phyloP scores from a whole-genome alignment of 768 basidiomycete genomes.

The Coprinellus aureogranulatus region DNA sequence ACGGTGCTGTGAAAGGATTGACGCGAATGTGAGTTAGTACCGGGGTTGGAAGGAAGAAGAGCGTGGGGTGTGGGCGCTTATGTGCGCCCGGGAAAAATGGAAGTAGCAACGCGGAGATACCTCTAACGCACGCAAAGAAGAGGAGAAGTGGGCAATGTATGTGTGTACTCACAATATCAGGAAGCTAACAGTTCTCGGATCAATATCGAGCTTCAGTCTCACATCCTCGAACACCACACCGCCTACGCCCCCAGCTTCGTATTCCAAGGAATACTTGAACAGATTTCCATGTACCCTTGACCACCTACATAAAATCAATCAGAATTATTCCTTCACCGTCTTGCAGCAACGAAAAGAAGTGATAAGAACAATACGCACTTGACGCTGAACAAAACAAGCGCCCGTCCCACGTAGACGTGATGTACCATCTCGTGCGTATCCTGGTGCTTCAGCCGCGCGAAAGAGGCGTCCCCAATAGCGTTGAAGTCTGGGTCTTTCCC shows the following conservation, averaged over 20 bases:
- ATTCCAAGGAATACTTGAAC: slow-evolving; percentile 60
- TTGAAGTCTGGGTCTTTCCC: slow-evolving; percentile 66
- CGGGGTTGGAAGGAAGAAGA: not conserved
- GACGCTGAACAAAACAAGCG: slow-evolving; percentile 54
- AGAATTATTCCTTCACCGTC: not conserved
- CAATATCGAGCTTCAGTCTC: slow-evolving; percentile 50
- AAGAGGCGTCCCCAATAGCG: slow-evolving; percentile 54
- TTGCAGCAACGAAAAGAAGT: not conserved
- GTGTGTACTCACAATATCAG: slow-evolving; percentile 58
- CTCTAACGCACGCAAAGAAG: too few species aligned
- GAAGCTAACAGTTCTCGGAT: slow-evolving; percentile 53
- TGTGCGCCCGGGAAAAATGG: too few species aligned
- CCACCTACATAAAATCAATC: slow-evolving; percentile 43
- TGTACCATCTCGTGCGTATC: slow-evolving; percentile 50
- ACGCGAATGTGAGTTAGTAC: too few species aligned
- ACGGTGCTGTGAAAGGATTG: slow-evolving; percentile 54
- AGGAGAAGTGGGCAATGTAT: too few species aligned
- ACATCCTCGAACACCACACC: slow-evolving; percentile 51
- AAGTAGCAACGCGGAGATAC: too few species aligned
- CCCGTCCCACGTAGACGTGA: slow-evolving; percentile 53
- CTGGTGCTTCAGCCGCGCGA: slow-evolving; percentile 45
- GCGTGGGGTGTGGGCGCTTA: too few species aligned
- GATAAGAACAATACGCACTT: slow-evolving; percentile 43
- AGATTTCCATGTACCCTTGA: slow-evolving; percentile 37
- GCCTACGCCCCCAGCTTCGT: slow-evolving; percentile 64